Percentiles rank a stretch among this genome's conserved stretches.
Evolutionary conservation across 768 basidiomycete genomes (phyloP).

Genomic region (Boletus sp.): DNA sequence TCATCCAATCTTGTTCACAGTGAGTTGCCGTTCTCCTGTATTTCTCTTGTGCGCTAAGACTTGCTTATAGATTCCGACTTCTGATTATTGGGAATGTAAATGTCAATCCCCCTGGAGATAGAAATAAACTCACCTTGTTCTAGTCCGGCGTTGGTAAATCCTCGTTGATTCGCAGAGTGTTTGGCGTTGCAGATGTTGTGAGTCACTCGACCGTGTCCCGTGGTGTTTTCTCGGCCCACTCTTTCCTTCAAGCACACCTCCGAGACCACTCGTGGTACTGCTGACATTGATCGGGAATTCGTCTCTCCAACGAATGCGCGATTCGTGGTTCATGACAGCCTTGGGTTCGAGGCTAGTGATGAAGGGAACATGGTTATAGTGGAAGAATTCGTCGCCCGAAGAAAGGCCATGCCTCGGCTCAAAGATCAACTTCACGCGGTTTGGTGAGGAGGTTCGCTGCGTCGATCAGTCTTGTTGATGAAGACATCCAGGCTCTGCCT

Average conservation of each 20-base stretch:
- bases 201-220: background rate
- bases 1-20: constrained; percentile 12
- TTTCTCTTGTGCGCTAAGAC: background rate
- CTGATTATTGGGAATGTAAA: constrained; percentile 16
- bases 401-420: background rate
- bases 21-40: background rate
- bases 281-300: constrained; percentile 15
- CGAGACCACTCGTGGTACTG: background rate
- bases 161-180: constrained; percentile 8
- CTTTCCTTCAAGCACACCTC: constrained; percentile 3
- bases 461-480: background rate
- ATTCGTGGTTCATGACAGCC: constrained; percentile 18
- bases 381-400: background rate
- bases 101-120: background rate
- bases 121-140: background rate
- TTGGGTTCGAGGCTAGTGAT: constrained; percentile 16
- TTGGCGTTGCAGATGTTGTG: constrained; percentile 12
- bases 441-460: constrained; percentile 1
- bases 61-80: constrained; percentile 10
- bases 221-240: background rate
- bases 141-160: constrained; percentile 18
- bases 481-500: constrained; percentile 12
- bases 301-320: constrained; percentile 9
- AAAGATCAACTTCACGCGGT: constrained; percentile 13
- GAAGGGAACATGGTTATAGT: constrained; percentile 2